phyloP scores from a whole-genome alignment of 495 filamentous ascomycete genomes.

The Cladorrhinum samala region DNA sequence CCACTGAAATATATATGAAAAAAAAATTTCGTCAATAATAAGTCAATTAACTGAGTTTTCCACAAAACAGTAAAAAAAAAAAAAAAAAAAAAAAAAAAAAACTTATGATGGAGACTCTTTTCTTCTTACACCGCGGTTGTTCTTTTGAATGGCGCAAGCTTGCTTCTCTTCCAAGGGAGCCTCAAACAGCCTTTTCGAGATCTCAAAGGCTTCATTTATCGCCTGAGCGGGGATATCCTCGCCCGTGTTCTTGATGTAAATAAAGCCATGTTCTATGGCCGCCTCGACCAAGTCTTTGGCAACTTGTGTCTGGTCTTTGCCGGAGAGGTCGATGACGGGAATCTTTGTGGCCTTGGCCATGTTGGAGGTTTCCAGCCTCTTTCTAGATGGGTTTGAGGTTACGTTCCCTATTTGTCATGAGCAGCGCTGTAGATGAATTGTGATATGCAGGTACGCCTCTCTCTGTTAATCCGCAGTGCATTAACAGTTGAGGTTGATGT shows the following conservation, averaged over 20 bases:
- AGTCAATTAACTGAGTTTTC: background rate
- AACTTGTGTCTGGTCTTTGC: conserved; percentile 46
- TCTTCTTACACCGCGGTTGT: conserved; percentile 67
- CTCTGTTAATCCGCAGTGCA: too few species aligned
- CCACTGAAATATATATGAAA: conserved; percentile 51
- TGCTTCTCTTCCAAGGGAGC: conserved; percentile 67
- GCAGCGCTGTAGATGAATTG: too few species aligned
- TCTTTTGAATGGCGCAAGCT: conserved; percentile 62
- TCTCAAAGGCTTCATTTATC: conserved; percentile 66
- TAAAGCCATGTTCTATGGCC: conserved; percentile 74
- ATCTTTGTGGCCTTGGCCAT: conserved; percentile 53
- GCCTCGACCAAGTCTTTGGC: conserved; percentile 73
- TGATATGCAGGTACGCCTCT: too few species aligned
- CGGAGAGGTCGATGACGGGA: conserved; percentile 73
- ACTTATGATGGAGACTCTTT: too few species aligned
- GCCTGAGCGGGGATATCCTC: conserved; percentile 58
- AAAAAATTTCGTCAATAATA: too few species aligned
- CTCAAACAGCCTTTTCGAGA: conserved; percentile 73
- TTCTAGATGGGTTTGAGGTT: too few species aligned
- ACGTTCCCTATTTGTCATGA: too few species aligned
- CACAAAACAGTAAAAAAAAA: background rate
- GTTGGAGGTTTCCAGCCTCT: too few species aligned
- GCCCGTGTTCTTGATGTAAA: conserved; percentile 70
- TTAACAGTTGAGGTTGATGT: too few species aligned
- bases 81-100: background rate